phyloP scores from a whole-genome alignment of 23 red algal species.

The Gracilaria gracilis region DNA sequence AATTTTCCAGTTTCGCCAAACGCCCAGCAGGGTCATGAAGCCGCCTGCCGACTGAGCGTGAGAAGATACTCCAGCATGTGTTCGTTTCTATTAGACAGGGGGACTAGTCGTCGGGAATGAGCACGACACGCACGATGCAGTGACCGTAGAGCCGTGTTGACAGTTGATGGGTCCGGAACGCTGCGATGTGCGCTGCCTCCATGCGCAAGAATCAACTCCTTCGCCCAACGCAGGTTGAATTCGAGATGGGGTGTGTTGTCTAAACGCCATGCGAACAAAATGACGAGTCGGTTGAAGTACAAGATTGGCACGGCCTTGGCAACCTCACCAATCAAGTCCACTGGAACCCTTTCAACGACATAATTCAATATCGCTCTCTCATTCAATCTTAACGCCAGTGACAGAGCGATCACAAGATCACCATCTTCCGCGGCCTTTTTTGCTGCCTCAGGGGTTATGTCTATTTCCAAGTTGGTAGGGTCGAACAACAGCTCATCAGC shows the following conservation, averaged over 20 bases:
- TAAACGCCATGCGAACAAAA: conserved; percentile 68
- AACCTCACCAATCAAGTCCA: conserved; percentile 42
- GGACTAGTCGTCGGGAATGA: conserved; percentile 57
- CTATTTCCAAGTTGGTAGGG: conserved; percentile 89
- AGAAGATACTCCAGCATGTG: conserved; percentile 60
- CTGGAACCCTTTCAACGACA: conserved; percentile 72
- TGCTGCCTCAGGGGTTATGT: conserved; percentile 85
- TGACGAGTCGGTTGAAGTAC: conserved; percentile 53
- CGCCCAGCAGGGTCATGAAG: neutral
- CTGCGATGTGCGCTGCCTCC: conserved; percentile 38
- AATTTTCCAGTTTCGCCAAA: neutral
- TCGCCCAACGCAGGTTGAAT: conserved; percentile 68
- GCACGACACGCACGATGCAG: conserved; percentile 58
- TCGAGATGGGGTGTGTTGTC: conserved; percentile 72
- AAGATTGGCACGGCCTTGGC: conserved; percentile 35
- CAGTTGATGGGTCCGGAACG: conserved; percentile 50
- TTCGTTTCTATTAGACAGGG: conserved; percentile 52
- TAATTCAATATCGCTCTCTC: conserved; percentile 62
- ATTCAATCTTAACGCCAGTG: conserved; percentile 83
- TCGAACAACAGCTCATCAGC: conserved; percentile 86
- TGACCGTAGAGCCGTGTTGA: conserved; percentile 66
- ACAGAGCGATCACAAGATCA: conserved; percentile 64
- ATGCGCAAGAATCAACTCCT: conserved; percentile 52
- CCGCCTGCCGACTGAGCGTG: neutral
- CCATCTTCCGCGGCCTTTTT: conserved; percentile 35